A percentile compares a stretch with the other conserved stretches of the same genome.
phyloP scores from a whole-genome alignment of 345 rosid genomes.

The Firmiana major region DNA sequence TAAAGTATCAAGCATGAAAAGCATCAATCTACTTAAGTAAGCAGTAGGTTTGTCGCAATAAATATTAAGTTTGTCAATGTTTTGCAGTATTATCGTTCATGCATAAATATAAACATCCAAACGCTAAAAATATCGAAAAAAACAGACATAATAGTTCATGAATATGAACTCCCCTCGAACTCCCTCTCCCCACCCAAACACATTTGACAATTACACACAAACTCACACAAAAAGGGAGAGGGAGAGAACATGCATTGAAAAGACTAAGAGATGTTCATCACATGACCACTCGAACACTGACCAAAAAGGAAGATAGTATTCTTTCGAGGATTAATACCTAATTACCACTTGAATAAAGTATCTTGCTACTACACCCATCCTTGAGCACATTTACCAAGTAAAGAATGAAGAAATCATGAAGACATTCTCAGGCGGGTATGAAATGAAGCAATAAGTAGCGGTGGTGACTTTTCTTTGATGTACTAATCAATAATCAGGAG shows the following conservation, averaged over 20 bases:
- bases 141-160: not conserved
- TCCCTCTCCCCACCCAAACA: not conserved
- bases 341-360: not conserved
- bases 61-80: not conserved
- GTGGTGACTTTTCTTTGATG: not conserved
- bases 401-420: not conserved
- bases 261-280: not conserved
- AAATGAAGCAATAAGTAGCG: not conserved
- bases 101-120: not conserved
- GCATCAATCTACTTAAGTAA: not conserved
- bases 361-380: not conserved
- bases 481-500: not conserved
- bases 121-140: not conserved
- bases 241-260: not conserved
- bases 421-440: not conserved
- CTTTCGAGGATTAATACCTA: not conserved
- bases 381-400: not conserved
- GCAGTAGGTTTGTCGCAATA: not conserved
- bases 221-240: not conserved
- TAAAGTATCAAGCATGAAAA: not conserved
- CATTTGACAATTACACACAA: not conserved
- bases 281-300: not conserved
- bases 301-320: not conserved
- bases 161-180: not conserved
- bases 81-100: not conserved